These are phyloP conservation scores for Candida pseudoglaebosa DNA, from an alignment of 805 yeast genomes.

Conservation along the genomic window DNA sequence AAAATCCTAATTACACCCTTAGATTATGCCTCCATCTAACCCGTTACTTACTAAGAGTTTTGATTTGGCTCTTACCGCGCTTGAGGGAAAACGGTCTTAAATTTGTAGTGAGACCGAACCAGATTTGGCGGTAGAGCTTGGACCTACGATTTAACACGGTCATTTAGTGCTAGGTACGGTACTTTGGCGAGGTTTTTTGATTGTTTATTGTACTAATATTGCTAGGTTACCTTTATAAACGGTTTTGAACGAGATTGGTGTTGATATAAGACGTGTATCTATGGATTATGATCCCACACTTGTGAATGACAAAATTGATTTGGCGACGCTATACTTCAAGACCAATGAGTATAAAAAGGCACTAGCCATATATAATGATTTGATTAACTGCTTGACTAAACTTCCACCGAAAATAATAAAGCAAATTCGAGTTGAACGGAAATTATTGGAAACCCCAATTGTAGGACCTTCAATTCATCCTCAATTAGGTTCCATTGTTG, in stretches of 20 bases:
- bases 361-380: slow-evolving; percentile 21
- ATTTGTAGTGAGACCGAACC: no score
- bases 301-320: slow-evolving; percentile 23
- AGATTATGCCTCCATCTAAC: no score
- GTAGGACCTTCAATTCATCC: slow-evolving; percentile 34
- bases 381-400: slow-evolving; percentile 16
- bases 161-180: neutral
- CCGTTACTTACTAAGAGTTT: no score
- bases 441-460: slow-evolving; percentile 21
- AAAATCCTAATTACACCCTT: no score
- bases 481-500: slow-evolving; percentile 31
- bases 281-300: slow-evolving; percentile 7
- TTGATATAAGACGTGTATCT: neutral
- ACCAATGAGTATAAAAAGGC: slow-evolving; percentile 26
- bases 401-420: slow-evolving; percentile 14
- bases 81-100: no score
- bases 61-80: no score
- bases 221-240: neutral
- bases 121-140: no score
- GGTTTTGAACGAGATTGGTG: neutral
- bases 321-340: slow-evolving; percentile 30
- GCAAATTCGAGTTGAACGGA: slow-evolving; percentile 17
- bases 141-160: no score
- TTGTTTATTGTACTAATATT: neutral
- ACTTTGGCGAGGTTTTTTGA: neutral